A percentile compares a stretch with the other conserved stretches of the same genome.
phyloP scores from a whole-genome alignment of 2,329 filamentous ascomycete species.

The Colletotrichum sp. region DNA sequence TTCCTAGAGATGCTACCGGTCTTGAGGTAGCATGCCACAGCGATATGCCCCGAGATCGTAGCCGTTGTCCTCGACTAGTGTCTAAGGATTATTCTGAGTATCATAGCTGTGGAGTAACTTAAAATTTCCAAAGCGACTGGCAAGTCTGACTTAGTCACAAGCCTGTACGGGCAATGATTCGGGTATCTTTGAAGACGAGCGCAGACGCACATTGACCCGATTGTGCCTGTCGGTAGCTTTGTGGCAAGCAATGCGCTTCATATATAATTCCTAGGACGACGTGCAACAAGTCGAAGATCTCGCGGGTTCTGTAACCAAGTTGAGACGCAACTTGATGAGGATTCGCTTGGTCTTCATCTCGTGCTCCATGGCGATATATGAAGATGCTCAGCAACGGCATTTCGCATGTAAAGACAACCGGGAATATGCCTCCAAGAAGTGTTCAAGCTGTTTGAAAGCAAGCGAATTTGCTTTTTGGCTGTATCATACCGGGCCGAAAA shows the following conservation, averaged over 20 bases:
- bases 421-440: not conserved
- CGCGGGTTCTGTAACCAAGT: not conserved
- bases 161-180: not conserved
- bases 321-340: fast-evolving
- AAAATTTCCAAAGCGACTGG: not conserved
- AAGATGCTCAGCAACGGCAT: not conserved
- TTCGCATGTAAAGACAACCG: not conserved
- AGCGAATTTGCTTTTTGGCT: not conserved
- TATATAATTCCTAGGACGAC: fast-evolving
- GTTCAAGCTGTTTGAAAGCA: fast-evolving
- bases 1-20: not conserved
- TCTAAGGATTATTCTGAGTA: not conserved
- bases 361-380: not conserved
- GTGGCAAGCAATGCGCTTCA: fast-evolving
- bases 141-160: fast-evolving
- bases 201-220: fast-evolving
- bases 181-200: fast-evolving
- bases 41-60: fast-evolving
- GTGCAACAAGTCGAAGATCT: not conserved
- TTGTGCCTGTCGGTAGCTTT: not conserved
- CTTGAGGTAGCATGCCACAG: fast-evolving
- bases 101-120: not conserved
- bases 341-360: not conserved
- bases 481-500: too few species aligned
- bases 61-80: fast-evolving